phyloP scores from a whole-genome alignment of 2,329 filamentous ascomycete genomes.

The Aspergillus transmontanensis region DNA sequence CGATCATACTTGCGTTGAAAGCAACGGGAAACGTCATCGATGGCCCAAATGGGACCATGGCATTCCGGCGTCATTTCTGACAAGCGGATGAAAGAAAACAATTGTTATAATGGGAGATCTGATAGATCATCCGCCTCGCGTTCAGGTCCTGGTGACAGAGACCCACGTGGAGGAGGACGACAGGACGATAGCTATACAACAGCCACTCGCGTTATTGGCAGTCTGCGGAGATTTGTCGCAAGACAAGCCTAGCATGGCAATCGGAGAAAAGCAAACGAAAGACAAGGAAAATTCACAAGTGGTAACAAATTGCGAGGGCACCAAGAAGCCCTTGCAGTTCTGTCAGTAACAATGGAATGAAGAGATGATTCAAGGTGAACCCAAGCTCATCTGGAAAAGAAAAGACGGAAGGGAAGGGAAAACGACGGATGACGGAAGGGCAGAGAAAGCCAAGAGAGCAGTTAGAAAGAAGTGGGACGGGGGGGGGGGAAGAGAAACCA shows the following conservation, averaged over 20 bases:
- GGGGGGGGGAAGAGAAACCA: background rate
- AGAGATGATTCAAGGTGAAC: background rate
- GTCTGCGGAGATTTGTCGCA: slow-evolving; percentile 22
- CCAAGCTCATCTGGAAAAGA: background rate
- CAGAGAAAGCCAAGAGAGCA: slow-evolving; percentile 1
- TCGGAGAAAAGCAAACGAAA: slow-evolving; percentile 1
- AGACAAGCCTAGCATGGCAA: slow-evolving; percentile 31
- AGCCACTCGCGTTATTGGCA: slow-evolving; percentile 19
- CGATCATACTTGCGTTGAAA: slow-evolving; percentile 58
- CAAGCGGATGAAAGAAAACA: slow-evolving; percentile 6
- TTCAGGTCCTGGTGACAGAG: slow-evolving; percentile 1
- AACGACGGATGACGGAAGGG: background rate
- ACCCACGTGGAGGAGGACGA: slow-evolving; percentile 2
- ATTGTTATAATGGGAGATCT: slow-evolving; percentile 6
- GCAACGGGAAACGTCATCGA: slow-evolving; percentile 64
- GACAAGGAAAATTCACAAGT: slow-evolving; percentile 5
- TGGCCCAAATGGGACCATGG: slow-evolving; percentile 59
- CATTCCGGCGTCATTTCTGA: slow-evolving; percentile 58
- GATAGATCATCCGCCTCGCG: slow-evolving; percentile 13
- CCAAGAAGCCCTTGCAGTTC: background rate
- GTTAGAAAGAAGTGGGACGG: background rate
- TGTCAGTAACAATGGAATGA: background rate
- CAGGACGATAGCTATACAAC: background rate
- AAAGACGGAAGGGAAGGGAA: background rate
- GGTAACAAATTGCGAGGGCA: background rate